These are phyloP conservation scores for Salix suchowensis DNA, from an alignment of 345 rosid species.

Conservation along the genomic window DNA sequence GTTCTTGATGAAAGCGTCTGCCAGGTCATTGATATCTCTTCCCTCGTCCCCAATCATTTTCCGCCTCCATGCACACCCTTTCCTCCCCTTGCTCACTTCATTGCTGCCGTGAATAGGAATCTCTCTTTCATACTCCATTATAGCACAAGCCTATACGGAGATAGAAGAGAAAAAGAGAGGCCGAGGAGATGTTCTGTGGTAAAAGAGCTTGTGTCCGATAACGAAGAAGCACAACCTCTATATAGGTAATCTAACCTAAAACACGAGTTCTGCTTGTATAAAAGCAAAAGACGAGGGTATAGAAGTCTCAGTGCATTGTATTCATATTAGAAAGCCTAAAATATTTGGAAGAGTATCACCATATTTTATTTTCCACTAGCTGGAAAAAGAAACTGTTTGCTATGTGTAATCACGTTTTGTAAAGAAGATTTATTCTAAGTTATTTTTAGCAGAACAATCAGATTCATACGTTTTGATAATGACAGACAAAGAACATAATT, in stretches of 20 bases:
- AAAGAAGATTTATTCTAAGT: neutral
- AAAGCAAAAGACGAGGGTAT: neutral
- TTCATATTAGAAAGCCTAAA: neutral
- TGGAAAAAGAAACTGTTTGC: neutral
- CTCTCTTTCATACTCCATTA: neutral
- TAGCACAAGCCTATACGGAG: neutral
- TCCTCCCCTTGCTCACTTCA: neutral
- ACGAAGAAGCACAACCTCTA: neutral
- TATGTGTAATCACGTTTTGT: neutral
- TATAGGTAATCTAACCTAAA: neutral
- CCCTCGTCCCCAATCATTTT: neutral
- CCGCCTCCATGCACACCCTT: neutral
- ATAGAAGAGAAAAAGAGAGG: neutral
- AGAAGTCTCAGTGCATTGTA: neutral
- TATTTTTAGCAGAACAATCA: neutral
- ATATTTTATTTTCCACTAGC: neutral
- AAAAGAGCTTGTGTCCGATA: neutral
- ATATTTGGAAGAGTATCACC: neutral
- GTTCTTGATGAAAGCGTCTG: constrained; percentile 26
- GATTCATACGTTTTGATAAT: neutral
- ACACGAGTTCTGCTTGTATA: neutral
- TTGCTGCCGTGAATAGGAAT: neutral
- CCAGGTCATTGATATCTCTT: constrained; percentile 17
- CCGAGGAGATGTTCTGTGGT: neutral
- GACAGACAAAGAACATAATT: neutral